A percentile compares a stretch with the other conserved stretches of the same genome.
Conservation (phyloP, 352 stramenopile species). For the Phytopythium helicoides region DNA sequence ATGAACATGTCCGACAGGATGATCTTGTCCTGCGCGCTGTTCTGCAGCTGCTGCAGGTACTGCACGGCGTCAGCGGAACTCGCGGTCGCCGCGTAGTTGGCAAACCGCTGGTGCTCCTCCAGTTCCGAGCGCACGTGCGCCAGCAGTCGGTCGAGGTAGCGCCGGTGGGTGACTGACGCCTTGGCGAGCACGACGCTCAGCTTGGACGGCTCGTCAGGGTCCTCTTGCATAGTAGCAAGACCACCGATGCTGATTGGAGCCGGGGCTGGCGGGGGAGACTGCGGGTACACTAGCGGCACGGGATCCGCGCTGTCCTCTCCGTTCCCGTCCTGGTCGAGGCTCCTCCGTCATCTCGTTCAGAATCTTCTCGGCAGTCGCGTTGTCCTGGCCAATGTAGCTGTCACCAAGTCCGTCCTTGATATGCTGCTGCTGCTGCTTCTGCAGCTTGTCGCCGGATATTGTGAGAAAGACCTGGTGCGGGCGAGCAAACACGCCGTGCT, state of each 20-base stretch:
- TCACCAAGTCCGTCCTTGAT: slow-evolving; percentile 19
- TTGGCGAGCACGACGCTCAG: slow-evolving; percentile 60
- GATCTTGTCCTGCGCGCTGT: slow-evolving; percentile 85
- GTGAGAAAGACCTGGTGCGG: slow-evolving; percentile 76
- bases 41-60: slow-evolving; percentile 85
- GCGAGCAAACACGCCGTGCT: slow-evolving; percentile 77
- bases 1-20: slow-evolving; percentile 85
- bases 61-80: slow-evolving; percentile 82
- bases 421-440: slow-evolving; percentile 46
- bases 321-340: slow-evolving; percentile 16
- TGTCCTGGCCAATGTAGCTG: slow-evolving; percentile 19
- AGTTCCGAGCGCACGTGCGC: slow-evolving; percentile 65
- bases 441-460: slow-evolving; percentile 52
- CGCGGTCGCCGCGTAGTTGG: slow-evolving; percentile 66
- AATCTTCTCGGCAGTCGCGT: slow-evolving; percentile 18
- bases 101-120: slow-evolving; percentile 75
- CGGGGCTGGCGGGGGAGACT: slow-evolving; percentile 20
- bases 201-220: slow-evolving; percentile 48
- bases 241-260: slow-evolving; percentile 11
- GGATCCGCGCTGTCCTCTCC: too few species aligned
- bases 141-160: slow-evolving; percentile 69
- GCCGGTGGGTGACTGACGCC: slow-evolving; percentile 63
- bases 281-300: slow-evolving; percentile 11
- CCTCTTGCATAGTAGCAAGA: slow-evolving; percentile 12
- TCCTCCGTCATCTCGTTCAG: slow-evolving; percentile 20